Percentiles rank a stretch among this genome's conserved stretches.
phyloP scores from a whole-genome alignment of 306 rosid genomes.

The Vigna trinervia region DNA sequence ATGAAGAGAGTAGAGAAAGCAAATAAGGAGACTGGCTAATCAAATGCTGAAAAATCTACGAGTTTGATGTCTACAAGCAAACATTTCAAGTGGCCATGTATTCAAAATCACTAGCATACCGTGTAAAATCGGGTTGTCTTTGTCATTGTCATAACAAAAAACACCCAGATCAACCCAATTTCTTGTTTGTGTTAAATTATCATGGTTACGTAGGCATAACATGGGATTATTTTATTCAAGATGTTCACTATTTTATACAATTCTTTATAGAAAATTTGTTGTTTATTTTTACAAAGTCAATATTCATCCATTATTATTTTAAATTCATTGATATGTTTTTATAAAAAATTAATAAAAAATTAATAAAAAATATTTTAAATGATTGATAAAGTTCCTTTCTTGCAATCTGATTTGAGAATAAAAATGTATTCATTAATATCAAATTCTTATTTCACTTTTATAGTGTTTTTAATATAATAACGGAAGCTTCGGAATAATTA shows the following conservation, averaged over 20 bases:
- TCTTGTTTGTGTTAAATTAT: not conserved
- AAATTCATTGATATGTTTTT: too few relatives aligned
- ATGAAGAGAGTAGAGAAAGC: slow-evolving; percentile 45
- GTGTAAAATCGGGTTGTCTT: not conserved
- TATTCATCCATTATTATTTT: too few relatives aligned
- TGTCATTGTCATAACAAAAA: not conserved
- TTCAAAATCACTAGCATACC: slow-evolving; percentile 8
- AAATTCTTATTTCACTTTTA: too few relatives aligned
- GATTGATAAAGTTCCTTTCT: too few relatives aligned
- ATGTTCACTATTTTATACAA: not conserved
- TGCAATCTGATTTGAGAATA: too few relatives aligned
- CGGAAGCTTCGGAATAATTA: too few relatives aligned
- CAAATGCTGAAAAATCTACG: slow-evolving; percentile 7
- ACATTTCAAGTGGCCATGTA: not conserved
- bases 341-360: too few relatives aligned
- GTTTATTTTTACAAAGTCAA: too few relatives aligned
- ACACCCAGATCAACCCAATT: not conserved
- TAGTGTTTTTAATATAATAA: too few relatives aligned
- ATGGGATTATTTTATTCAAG: not conserved
- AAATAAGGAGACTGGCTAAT: not conserved
- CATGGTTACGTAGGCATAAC: not conserved
- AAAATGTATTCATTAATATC: too few relatives aligned
- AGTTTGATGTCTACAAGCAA: slow-evolving; percentile 32
- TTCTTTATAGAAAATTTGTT: too few relatives aligned
- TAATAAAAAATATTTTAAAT: too few relatives aligned